Percentiles rank a stretch among this genome's conserved stretches.
phyloP scores from a whole-genome alignment of 2,329 filamentous ascomycete species.

The Colletotrichum horii region DNA sequence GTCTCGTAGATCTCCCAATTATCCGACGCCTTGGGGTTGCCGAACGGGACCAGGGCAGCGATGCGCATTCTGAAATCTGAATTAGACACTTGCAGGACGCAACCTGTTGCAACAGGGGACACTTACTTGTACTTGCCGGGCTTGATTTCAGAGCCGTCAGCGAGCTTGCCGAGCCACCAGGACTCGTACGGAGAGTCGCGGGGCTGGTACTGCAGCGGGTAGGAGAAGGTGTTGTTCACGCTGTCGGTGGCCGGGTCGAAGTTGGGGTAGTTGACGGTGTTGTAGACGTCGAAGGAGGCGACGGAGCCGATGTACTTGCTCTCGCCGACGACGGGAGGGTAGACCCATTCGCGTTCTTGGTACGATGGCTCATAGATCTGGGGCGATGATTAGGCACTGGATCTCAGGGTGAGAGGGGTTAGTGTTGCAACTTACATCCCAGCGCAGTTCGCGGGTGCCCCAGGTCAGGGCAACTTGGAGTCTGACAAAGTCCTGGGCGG shows the following conservation, averaged over 20 bases:
- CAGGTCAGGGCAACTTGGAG: constrained; percentile 25
- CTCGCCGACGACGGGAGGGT: constrained; percentile 42
- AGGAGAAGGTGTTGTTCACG: constrained; percentile 42
- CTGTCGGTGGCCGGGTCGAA: constrained; percentile 39
- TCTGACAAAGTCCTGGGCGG: constrained; percentile 30
- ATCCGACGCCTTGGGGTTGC: constrained; percentile 42
- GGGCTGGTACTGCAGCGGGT: constrained; percentile 39
- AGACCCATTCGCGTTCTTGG: constrained; percentile 44
- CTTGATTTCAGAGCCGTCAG: constrained; percentile 44
- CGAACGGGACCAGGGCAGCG: constrained; percentile 45
- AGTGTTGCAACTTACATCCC: constrained; percentile 23
- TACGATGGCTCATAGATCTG: constrained; percentile 42
- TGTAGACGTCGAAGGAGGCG: constrained; percentile 30
- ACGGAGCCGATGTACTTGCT: constrained; percentile 47
- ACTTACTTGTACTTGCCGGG: constrained; percentile 45
- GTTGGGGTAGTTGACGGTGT: constrained; percentile 7
- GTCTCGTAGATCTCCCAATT: constrained; percentile 46
- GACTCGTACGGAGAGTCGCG: constrained; percentile 36
- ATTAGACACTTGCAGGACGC: background rate
- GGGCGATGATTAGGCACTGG: background rate
- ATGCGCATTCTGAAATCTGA: constrained; percentile 35
- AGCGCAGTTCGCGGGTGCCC: constrained; percentile 31
- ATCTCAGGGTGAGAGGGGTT: background rate
- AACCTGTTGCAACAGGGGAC: accelerated
- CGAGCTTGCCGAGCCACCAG: constrained; percentile 49